Evolutionary conservation across 2,329 filamentous ascomycete species (phyloP).

Genomic region (Clonostachys solani): DNA sequence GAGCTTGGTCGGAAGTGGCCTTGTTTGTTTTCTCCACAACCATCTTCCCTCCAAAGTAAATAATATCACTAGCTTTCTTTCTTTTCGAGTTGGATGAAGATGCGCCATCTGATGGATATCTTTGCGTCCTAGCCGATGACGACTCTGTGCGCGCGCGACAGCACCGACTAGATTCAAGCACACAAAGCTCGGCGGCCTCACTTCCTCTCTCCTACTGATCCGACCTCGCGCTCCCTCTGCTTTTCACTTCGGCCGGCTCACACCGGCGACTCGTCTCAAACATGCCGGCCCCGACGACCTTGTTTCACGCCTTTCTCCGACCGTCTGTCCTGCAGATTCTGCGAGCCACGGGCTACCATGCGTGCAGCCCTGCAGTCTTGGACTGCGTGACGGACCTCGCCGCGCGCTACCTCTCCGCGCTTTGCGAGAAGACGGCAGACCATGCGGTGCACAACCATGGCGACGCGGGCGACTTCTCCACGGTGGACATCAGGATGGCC

Average conservation of each 20-base stretch:
- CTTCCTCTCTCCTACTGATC: background rate
- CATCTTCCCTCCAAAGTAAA: no score
- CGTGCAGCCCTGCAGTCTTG: constrained; percentile 74
- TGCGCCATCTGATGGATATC: background rate
- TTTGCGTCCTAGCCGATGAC: background rate
- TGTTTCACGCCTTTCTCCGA: constrained; percentile 73
- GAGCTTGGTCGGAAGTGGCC: no score
- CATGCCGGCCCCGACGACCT: constrained; percentile 42
- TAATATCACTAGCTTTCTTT: no score
- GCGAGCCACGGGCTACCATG: constrained; percentile 85
- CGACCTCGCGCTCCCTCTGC: no score
- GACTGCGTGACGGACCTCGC: constrained; percentile 87
- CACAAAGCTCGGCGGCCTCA: background rate
- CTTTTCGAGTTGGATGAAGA: background rate
- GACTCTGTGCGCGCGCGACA: background rate
- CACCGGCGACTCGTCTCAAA: constrained; percentile 4
- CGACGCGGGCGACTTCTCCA: constrained; percentile 35
- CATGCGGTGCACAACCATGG: constrained; percentile 68
- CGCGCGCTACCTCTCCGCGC: constrained; percentile 71
- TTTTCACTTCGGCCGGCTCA: background rate
- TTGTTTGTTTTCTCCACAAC: no score
- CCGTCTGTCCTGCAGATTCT: constrained; percentile 88
- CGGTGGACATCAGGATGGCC: constrained; percentile 82
- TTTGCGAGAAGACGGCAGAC: constrained; percentile 68
- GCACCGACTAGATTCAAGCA: background rate